Evolutionary conservation across 441 rosid species (phyloP), one percentile per base, ranked within the genome.

Genomic region (Isatis lusitanica): DNA sequence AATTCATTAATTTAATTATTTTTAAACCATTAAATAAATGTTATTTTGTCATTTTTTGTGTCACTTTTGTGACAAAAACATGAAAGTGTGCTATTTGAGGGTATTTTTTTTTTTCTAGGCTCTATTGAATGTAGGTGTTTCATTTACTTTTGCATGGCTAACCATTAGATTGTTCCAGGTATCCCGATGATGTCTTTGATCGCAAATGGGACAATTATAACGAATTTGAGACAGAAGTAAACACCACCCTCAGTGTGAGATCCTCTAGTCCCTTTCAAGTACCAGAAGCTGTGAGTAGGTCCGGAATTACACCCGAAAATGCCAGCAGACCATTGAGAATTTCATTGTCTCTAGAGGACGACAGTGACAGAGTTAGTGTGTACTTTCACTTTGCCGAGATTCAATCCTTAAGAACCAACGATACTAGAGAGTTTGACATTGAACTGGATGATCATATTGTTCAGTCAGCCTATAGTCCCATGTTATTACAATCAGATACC

Each of bases 381-480:
- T 85, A 79, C 73, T n/a, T 78, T 61, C 84, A 82, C 61, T 67
- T 82, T 21, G 82, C 83, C 2, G 83, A 84, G 69, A 48, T 81
- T 30, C 59, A 79, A 44, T 1, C 13, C 42, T 66, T 79, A 3
- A 38, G 33, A 5, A 36, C 61, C 4, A 66, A 57, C 7, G 74
- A 77, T 4, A 40, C 68, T 2, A 66, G 73, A 3, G 73, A 74
- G 59, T 74, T 74, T 9, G 43, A 58, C 39, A 59, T 66, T 39
- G 1, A 5, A 0, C 4, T 48, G 30, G 61, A 74, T 0, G 44
- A 2, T 0, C 50, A 1, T 28, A 4, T 40, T 31, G 40, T 60
- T 7, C 16, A 42, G 0, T 8, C 0, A 48, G 68, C 73, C 8
- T 70, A 63, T 46, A 62, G 56, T 10, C 78, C 78, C 0, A 66